phyloP scores from a whole-genome alignment of 257 asterid species.

The Ophiorrhiza pumila region DNA sequence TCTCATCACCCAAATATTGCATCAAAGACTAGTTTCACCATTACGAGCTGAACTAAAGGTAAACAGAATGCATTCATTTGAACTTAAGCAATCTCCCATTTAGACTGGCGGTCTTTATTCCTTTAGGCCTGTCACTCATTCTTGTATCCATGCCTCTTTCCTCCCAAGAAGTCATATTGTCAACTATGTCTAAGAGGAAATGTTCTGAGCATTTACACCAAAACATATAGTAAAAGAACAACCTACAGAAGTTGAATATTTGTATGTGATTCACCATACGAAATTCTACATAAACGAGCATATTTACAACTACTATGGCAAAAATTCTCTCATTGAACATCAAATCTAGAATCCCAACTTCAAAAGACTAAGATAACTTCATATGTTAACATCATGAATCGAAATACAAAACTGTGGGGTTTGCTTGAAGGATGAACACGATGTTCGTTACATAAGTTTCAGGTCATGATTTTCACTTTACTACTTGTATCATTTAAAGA shows the following conservation, averaged over 20 bases:
- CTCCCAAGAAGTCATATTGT: no score
- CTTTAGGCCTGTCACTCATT: no score
- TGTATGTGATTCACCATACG: no score
- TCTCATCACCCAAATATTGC: no score
- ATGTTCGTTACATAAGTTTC: background rate
- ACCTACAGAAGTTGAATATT: no score
- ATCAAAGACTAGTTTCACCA: no score
- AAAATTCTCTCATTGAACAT: background rate
- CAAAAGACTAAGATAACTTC: background rate
- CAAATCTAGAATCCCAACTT: background rate
- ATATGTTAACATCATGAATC: background rate
- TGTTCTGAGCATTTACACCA: background rate
- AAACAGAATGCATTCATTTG: no score
- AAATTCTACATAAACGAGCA: background rate
- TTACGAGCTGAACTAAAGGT: no score
- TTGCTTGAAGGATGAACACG: background rate
- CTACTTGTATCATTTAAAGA: background rate
- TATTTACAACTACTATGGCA: background rate
- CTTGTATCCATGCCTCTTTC: no score
- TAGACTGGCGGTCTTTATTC: no score
- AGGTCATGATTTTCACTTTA: background rate
- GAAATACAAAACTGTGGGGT: background rate
- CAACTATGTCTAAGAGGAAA: no score
- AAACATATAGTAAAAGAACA: background rate
- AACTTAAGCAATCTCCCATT: no score